Percentiles rank a stretch among this genome's conserved stretches.
Conservation (phyloP, 352 stramenopile species). For the Pythium coloratum region DNA sequence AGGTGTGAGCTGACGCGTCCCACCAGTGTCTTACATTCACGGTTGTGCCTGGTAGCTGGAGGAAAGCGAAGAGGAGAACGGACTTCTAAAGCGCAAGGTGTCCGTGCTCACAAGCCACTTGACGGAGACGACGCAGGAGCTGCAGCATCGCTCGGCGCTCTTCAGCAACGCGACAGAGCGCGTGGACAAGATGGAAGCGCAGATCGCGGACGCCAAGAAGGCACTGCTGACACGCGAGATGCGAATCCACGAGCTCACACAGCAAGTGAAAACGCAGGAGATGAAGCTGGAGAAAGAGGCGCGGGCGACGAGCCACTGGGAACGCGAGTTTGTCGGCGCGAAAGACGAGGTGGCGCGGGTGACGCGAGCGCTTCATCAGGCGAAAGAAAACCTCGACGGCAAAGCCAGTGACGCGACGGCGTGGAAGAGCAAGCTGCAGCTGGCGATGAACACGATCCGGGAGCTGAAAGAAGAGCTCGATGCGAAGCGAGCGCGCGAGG, state of each 20-base stretch:
- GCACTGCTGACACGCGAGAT: slow-evolving; percentile 61
- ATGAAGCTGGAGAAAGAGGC: slow-evolving; percentile 35
- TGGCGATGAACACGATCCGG: slow-evolving; percentile 29
- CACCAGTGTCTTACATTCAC: no score
- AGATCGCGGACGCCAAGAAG: slow-evolving; percentile 46
- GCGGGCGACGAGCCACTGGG: slow-evolving; percentile 51
- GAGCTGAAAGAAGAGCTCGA: slow-evolving; percentile 27
- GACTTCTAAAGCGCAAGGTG: slow-evolving; percentile 40
- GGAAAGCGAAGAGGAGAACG: slow-evolving; percentile 37
- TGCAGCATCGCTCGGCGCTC: slow-evolving; percentile 57
- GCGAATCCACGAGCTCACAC: slow-evolving; percentile 49
- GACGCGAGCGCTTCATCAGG: slow-evolving; percentile 16
- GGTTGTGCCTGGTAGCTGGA: slow-evolving; percentile 15
- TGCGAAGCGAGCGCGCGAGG: not conserved
- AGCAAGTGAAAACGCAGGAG: slow-evolving; percentile 37
- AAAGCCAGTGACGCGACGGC: slow-evolving; percentile 28
- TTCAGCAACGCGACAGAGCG: slow-evolving; percentile 45
- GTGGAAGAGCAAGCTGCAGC: slow-evolving; percentile 52
- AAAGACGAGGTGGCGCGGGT: slow-evolving; percentile 30
- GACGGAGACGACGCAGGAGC: slow-evolving; percentile 53
- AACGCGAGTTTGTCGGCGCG: slow-evolving; percentile 41
- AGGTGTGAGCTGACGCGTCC: not conserved
- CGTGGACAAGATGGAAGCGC: slow-evolving; percentile 41
- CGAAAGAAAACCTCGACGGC: slow-evolving; percentile 20
- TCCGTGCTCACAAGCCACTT: slow-evolving; percentile 41